Base-by-base conservation (phyloP, 2,329 filamentous ascomycete genomes). In the Fusarium agapanthi region DNA sequence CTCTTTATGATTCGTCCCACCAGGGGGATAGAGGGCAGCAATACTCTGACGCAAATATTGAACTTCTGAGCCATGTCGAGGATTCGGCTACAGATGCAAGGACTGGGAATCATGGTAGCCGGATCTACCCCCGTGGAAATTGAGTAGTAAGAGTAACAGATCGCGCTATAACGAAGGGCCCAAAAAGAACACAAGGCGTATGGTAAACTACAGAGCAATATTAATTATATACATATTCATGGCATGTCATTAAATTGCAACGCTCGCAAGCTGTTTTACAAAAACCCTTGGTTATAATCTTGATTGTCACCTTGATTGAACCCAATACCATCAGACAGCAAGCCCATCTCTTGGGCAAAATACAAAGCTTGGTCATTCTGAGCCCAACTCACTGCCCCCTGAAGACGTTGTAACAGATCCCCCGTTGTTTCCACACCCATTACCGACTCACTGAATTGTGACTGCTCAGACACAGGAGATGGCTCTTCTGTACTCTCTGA, bases 301-400 rank as follows among this genome's bases (percentile, higher is more conserved):
- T 30, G 44, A 6, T 47, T 22, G 0, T 47, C 41, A 18, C 51
- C 43, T 16, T 61, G 51, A 6, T 41, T 54, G 3, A 48, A 41
- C 6, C 56, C 57, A 54, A 67, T 38, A 0, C 43, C 57, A 3
- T 67, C 41, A 18, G 66, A 61, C 20, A 73, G 6, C 7, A 73
- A 7, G 0, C 70, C 70, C 47, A 59, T 56, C 37, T 66, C 61
- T 2, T 67, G 66, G 0, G 70, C 70, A 30, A 73, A 73, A 30
- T 58, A 44, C 1, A 73, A 26, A 2, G 70, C 43, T 20, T 73
- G 70, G 1, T 73, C 70, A 20, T 71, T 73, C 26, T 73, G 57
- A 14, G 57, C 66, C 70, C 70, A 73, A 6, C 41, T 45, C 7
- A 43, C 41, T 0, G 67, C 54, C 14, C 56, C 45, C 11, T 71